Evolutionary conservation across 108 stramenopile species (phyloP), one percentile per base, ranked within the genome.

Genomic region (Bacterosira constricta): DNA sequence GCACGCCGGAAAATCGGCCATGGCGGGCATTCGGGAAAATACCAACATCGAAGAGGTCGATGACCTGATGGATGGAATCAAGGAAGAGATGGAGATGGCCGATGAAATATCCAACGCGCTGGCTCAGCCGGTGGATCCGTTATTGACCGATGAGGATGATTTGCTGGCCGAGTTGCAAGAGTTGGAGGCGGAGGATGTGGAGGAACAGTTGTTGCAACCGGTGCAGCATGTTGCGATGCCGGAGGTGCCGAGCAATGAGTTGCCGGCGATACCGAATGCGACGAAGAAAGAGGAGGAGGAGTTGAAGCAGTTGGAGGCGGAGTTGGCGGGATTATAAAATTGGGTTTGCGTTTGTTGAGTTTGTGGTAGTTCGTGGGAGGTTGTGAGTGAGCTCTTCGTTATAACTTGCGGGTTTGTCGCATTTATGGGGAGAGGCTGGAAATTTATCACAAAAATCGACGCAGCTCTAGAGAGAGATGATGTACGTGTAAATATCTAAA

Each of bases 1-100:
- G 95, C 60, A 92, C 45, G 74, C 85, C 8, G 98, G 97, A 21
- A 91, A 81, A 20, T 78, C 74, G 29, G 94, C 93, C 39, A 97
- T 98, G 98, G 73, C 81, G 49, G 83, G 81, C 18, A 92, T 97
- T 35, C 87, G 96, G 46, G 86, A 85, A 9, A 86, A 96, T 17
- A 88, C 96, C 15, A 89, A 92, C 54, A 92, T 97, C 45, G 98
- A 99, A 76, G 77, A 93, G 69, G 97, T 98, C 42, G 97, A 98
- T 71, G 96, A 98, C 54, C 68, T 98, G 35, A 97, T 96, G 95
- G 97, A 97, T 72, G 92, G 92, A 52, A 93, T 97, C 59, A 87
- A 88, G 73, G 96, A 95, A 64, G 94, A 96, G 81, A 95, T 94
- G 96, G 95, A 95, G 51, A 47, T 87, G 83, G 92, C 92, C 2